Evolutionary conservation across 352 stramenopile genomes (phyloP).

Genomic region (Phytophthora tubulina): DNA sequence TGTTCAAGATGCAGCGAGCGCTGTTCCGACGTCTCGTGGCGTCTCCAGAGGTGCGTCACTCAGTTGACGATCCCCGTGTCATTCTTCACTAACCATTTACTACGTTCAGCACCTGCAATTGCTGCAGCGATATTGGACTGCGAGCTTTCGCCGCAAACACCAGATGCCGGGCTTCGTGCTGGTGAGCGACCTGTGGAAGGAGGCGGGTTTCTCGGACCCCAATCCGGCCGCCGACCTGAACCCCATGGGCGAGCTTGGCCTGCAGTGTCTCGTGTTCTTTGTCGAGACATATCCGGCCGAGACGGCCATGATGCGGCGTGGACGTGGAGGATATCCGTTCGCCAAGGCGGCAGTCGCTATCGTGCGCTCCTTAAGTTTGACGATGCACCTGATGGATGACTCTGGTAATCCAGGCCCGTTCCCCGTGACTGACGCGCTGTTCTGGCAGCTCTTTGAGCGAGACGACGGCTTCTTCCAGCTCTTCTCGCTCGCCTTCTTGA

Average conservation of each 20-base stretch:
- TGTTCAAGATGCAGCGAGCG: slow-evolving; percentile 71
- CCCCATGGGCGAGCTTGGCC: slow-evolving; percentile 63
- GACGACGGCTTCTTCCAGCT: slow-evolving; percentile 66
- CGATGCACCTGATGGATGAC: slow-evolving; percentile 58
- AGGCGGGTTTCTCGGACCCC: slow-evolving; percentile 58
- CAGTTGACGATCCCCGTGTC: no score
- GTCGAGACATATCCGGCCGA: slow-evolving; percentile 66
- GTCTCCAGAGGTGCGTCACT: slow-evolving; percentile 60
- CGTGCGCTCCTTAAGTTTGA: slow-evolving; percentile 57
- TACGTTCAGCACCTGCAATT: slow-evolving; percentile 60
- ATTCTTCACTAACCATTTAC: slow-evolving; percentile 6
- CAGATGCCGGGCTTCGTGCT: slow-evolving; percentile 53
- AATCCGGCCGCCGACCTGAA: slow-evolving; percentile 69
- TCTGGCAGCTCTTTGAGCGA: slow-evolving; percentile 69
- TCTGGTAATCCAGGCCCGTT: slow-evolving; percentile 52
- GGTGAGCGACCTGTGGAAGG: slow-evolving; percentile 55
- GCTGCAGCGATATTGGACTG: slow-evolving; percentile 69
- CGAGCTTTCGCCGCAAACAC: slow-evolving; percentile 51
- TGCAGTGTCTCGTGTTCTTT: slow-evolving; percentile 78
- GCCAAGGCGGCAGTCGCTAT: slow-evolving; percentile 65
- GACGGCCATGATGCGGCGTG: slow-evolving; percentile 71
- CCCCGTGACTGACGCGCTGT: slow-evolving; percentile 60
- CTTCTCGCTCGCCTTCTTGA: slow-evolving; percentile 68
- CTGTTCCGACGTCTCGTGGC: slow-evolving; percentile 66
- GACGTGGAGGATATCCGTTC: slow-evolving; percentile 69